Percentiles rank a stretch among this genome's conserved stretches.
Evolutionary conservation across 2,329 filamentous ascomycete species (phyloP).

Genomic region (Curvularia sp.): DNA sequence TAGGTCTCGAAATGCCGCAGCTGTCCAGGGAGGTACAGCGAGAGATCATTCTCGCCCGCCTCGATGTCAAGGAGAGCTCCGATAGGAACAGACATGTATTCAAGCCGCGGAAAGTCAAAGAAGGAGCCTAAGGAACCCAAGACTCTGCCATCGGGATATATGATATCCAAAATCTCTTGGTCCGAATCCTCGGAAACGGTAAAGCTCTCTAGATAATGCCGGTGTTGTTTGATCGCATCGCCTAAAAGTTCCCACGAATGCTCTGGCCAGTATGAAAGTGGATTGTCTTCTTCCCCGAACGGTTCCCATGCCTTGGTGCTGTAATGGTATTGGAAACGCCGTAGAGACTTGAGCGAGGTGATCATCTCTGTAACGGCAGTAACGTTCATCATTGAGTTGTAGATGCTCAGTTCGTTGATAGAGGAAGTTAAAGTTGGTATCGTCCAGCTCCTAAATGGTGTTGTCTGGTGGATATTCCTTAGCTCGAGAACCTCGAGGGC

Average conservation of each 20-base stretch:
- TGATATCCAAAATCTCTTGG: neutral
- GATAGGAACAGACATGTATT: neutral
- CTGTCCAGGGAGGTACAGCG: neutral
- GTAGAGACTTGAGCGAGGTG: conserved; percentile 9
- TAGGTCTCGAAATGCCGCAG: neutral
- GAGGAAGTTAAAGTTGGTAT: conserved; percentile 9
- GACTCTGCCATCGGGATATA: conserved; percentile 4
- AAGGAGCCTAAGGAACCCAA: conserved; percentile 10
- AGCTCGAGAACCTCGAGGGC: conserved; percentile 4
- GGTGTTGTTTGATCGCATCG: conserved; percentile 11
- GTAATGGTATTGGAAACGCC: neutral
- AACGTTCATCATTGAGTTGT: conserved; percentile 8
- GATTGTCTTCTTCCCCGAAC: neutral
- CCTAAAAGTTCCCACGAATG: conserved; percentile 13
- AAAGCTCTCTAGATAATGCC: neutral
- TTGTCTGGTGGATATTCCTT: neutral
- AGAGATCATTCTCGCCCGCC: neutral
- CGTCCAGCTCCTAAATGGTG: conserved; percentile 9
- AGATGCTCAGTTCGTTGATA: neutral
- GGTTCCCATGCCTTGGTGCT: conserved; percentile 10
- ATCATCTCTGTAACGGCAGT: conserved; percentile 10
- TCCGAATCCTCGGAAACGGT: neutral
- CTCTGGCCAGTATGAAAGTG: conserved; percentile 5
- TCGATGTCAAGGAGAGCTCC: neutral
- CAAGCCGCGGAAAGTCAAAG: conserved; percentile 1